These are phyloP conservation scores for Calonectria montana DNA, from an alignment of 2,329 filamentous ascomycete species.

Conservation along the genomic window DNA sequence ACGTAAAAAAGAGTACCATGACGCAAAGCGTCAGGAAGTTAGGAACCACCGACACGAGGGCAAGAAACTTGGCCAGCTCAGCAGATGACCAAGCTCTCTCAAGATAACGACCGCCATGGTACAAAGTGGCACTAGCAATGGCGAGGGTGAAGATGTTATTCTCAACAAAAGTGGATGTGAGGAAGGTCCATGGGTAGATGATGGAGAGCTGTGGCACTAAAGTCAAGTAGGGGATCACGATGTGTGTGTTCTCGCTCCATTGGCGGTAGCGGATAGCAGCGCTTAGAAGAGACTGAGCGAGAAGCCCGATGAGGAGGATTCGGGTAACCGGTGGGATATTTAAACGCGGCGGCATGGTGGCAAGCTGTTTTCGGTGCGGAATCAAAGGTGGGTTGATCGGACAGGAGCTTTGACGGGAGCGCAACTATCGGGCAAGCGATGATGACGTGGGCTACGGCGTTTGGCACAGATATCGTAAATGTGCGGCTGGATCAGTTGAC, in stretches of 20 bases:
- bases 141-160: conserved; percentile 89
- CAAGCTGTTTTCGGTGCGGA: conserved; percentile 22
- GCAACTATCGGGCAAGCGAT: neutral
- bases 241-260: conserved; percentile 71
- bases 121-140: conserved; percentile 82
- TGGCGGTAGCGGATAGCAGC: conserved; percentile 80
- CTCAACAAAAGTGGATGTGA: conserved; percentile 89
- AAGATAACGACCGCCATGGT: conserved; percentile 93
- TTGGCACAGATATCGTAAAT: neutral
- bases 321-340: conserved; percentile 95
- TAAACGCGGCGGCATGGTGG: conserved; percentile 81
- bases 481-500: neutral
- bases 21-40: conserved; percentile 80
- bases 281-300: conserved; percentile 85
- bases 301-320: conserved; percentile 78
- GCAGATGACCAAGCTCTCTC: conserved; percentile 95
- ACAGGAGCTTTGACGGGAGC: neutral
- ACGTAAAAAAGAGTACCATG: conserved; percentile 78
- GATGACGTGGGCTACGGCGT: neutral
- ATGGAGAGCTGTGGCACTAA: conserved; percentile 86
- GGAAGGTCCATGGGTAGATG: conserved; percentile 92
- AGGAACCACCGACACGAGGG: conserved; percentile 81
- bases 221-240: conserved; percentile 86
- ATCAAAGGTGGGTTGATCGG: neutral
- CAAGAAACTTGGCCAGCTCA: conserved; percentile 91